Evolutionary conservation across 495 filamentous ascomycete species (phyloP).

Genomic region (Amniculicola lignicola): DNA sequence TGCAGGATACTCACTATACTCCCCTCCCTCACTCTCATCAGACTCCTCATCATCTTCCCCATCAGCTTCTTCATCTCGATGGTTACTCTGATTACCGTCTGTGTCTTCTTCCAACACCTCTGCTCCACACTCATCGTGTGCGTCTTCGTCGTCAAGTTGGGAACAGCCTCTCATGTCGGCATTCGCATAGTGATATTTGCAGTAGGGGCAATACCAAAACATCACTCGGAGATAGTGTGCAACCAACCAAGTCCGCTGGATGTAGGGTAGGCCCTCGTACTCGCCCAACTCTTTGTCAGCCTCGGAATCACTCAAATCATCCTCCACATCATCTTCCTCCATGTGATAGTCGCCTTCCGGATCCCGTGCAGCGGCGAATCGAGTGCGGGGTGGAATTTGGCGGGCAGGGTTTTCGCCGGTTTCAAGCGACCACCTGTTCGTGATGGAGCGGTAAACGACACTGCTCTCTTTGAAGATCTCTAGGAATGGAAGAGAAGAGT

Average conservation of each 20-base stretch:
- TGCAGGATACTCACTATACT: no score
- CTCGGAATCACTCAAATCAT: slow-evolving; percentile 50
- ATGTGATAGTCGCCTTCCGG: no score
- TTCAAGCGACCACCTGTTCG: slow-evolving; percentile 62
- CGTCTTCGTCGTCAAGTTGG: slow-evolving; percentile 85
- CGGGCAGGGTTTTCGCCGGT: slow-evolving; percentile 49
- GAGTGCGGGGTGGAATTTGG: no score
- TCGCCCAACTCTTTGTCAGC: slow-evolving; percentile 81
- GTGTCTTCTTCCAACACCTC: no score
- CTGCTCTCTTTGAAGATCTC: slow-evolving; percentile 56
- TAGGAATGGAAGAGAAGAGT: not conserved
- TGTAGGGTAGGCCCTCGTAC: slow-evolving; percentile 66
- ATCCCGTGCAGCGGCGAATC: no score
- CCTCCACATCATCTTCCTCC: slow-evolving; percentile 54
- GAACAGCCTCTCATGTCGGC: slow-evolving; percentile 84
- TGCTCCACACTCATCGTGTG: no score
- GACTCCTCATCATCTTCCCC: no score
- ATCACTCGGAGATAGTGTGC: slow-evolving; percentile 65
- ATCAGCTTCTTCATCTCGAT: no score
- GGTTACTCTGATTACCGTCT: no score
- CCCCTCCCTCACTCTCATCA: no score
- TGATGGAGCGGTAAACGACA: slow-evolving; percentile 71
- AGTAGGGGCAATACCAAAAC: slow-evolving; percentile 93
- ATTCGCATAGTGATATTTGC: slow-evolving; percentile 71
- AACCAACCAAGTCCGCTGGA: slow-evolving; percentile 62